Percentiles rank a stretch among this genome's conserved stretches.
phyloP scores from a whole-genome alignment of 805 yeast species.

The Yamadazyma sp. region DNA sequence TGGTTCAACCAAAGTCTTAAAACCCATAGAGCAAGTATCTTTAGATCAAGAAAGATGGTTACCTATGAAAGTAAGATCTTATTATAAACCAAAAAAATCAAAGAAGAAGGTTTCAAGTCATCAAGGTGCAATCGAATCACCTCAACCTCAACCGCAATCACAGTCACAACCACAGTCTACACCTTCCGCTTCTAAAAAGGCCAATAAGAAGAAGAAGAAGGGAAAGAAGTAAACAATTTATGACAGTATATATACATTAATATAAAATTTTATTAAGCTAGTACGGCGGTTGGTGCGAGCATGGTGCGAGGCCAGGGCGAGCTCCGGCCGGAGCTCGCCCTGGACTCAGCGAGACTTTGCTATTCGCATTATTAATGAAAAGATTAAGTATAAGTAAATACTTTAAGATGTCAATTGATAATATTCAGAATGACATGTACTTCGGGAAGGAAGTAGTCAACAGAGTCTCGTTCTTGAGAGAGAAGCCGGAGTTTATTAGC shows the following conservation, averaged over 20 bases:
- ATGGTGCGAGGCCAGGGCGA: no score
- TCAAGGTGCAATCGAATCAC: conserved; percentile 24
- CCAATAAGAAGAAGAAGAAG: conserved; percentile 24
- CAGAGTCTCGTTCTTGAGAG: conserved; percentile 62
- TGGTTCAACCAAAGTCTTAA: conserved; percentile 24
- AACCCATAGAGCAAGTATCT: conserved; percentile 21
- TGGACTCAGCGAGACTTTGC: background rate
- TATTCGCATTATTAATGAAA: conserved; percentile 3
- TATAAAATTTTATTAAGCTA: background rate
- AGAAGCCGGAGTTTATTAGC: conserved; percentile 49
- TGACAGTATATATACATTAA: background rate
- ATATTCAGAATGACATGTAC: conserved; percentile 24
- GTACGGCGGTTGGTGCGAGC: background rate
- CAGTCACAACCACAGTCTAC: conserved; percentile 7
- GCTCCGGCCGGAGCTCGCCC: background rate
- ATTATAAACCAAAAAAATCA: conserved; percentile 75
- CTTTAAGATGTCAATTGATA: conserved; percentile 16
- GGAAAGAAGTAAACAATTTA: conserved; percentile 18
- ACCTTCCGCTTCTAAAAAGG: conserved; percentile 2
- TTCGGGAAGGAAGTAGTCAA: conserved; percentile 56
- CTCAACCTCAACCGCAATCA: conserved; percentile 10
- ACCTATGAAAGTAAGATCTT: conserved; percentile 80
- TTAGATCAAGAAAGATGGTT: conserved; percentile 80
- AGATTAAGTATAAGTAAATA: conserved; percentile 5
- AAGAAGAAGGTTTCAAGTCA: conserved; percentile 34